Evolutionary conservation across 148 eudicot genomes (phyloP), one percentile per base, ranked within the genome.

Genomic region (Rhododendron simsii): DNA sequence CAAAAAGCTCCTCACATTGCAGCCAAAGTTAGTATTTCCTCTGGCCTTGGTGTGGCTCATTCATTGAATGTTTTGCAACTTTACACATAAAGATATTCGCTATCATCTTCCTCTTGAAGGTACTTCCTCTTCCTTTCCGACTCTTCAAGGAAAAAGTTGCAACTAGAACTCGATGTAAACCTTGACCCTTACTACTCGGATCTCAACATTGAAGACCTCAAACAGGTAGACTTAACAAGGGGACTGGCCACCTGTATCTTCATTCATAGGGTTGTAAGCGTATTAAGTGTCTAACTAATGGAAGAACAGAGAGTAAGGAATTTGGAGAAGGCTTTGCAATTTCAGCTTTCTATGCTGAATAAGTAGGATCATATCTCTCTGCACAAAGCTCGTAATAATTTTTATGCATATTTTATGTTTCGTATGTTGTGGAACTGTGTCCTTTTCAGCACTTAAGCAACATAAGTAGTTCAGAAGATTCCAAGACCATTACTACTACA

Each of bases 161-260:
- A 92, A 87, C 98, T 94, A 85, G 98, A 96, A 84, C 91, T 95
- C 78, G 98, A 96, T 90, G 96, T 92, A 84, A 92, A 90, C 84
- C 92, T 94, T 3, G 98, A 96, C 80, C 90, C 95, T 63, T 96
- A 94, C 88, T 96, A 89, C 84, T 88, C 91, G 89, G 95, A 96
- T 87, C 81, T 95, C 78, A 89, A 91, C 86, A 89, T 90, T 88
- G 89, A 86, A 45, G 99, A 93, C 78, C 83, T 96, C 86, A 93
- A 94, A 87, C 98, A 88, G 92, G 95, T 92, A 87, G 33, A 18
- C 35, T 53, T 53, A 53, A 51, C 76, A 59, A 44, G 28, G 16
- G 76, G 7, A 83, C 8, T 53, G 51, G 73, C 80, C 80, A 35
- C 51, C 28, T 47, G 61, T 23, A 3, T 50, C 73, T 28, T 41